Evolutionary conservation across 1,284 basidiomycete genomes (phyloP), one percentile per base, ranked within the genome.

Genomic region (Cystobasidium sp.): DNA sequence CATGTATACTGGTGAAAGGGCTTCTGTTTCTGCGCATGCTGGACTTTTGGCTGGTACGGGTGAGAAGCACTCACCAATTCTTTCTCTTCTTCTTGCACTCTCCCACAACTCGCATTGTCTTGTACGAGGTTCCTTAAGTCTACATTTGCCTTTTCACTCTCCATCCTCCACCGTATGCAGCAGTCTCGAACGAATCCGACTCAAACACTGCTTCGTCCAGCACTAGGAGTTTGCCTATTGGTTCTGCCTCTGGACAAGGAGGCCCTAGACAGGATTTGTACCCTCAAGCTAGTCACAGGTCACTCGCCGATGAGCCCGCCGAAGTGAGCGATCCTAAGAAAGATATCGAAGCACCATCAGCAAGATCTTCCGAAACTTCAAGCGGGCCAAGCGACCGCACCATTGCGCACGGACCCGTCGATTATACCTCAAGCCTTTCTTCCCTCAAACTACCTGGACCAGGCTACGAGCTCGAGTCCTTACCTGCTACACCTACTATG

Each of bases 1-100:
- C 20, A 52, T 61, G 61, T 71, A 71, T n/a, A 53, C 58, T 16
- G 69, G 69, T 47, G 52, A 61, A 51, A 37, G 52, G 16, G 22
- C 16, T 51, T 14, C 49, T 47, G 64, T 16, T n/a, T n/a, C 7
- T 31, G 16, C 49, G 52, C 22, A 37, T 14, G 16, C 51, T 51
- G 49, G 20, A 20, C 3, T 7, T 51, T 44, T 44, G 24, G 62
- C 31, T 49, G 59, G 59, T 61, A 51, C 31, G 53, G 39, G 53
- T 31, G 53, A 37, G 14, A 14, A 14, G 12, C 46, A 49, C 46
- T 14, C 46, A 49, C 12, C 24, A 22, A 56, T 31, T 37, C 20
- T 8, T 37, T 20, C 53, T 56, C 53, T 20, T 37, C 37, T 31
- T 37, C 24, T 12, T 39, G 37, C 39, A 14, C 16, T 41, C n/a